A percentile compares a stretch with the other conserved stretches of the same genome.
Conservation (phyloP, 2,329 filamentous ascomycete genomes). For the Basipetospora chlamydospora region DNA sequence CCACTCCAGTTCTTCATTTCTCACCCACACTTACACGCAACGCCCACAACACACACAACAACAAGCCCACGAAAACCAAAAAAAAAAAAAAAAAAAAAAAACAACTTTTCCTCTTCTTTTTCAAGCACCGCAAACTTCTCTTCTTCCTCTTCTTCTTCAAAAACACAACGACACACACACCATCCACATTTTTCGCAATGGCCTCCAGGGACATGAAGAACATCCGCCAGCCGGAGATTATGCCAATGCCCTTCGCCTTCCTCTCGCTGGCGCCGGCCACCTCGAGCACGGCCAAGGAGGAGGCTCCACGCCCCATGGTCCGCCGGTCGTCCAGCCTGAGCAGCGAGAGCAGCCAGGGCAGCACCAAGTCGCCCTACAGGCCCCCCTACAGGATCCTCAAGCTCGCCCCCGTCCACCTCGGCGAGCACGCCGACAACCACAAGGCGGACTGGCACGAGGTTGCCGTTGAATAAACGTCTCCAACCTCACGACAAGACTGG, state of each 20-base stretch:
- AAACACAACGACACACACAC: neutral
- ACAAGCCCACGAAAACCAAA: too few relatives aligned
- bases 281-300: slow-evolving; percentile 32
- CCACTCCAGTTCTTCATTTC: neutral
- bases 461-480: slow-evolving; percentile 21
- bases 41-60: too few relatives aligned
- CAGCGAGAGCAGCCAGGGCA: slow-evolving; percentile 24
- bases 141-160: neutral
- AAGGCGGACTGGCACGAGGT: slow-evolving; percentile 41
- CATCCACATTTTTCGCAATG: slow-evolving; percentile 1
- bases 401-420: slow-evolving; percentile 50
- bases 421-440: slow-evolving; percentile 42
- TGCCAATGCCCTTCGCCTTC: slow-evolving; percentile 21
- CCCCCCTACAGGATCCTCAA: slow-evolving; percentile 40
- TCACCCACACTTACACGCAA: neutral
- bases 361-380: too few relatives aligned
- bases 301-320: slow-evolving; percentile 13
- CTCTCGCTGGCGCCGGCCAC: slow-evolving; percentile 44
- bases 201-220: neutral
- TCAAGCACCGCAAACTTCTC: too few relatives aligned
- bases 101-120: too few relatives aligned
- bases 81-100: too few relatives aligned
- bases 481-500: too few relatives aligned
- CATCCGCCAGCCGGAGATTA: slow-evolving; percentile 1
- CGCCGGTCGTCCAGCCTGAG: slow-evolving; percentile 42